Conservation (phyloP, 192 early-diverging fungal genomes). For the Dissophora globulifera region DNA sequence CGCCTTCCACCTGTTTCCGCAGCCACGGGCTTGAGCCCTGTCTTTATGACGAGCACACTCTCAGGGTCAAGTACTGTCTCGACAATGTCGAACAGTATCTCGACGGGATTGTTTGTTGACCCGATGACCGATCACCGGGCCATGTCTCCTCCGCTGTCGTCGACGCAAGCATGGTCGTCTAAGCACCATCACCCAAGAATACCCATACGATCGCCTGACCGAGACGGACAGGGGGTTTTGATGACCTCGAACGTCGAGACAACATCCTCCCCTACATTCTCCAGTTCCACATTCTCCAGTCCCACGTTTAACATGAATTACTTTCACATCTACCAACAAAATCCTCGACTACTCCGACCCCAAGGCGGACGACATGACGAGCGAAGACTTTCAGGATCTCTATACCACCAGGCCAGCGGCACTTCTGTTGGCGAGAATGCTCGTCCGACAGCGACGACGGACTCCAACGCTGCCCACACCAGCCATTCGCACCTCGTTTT, state of each 20-base stretch:
- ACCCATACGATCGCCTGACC: slow-evolving; percentile 35
- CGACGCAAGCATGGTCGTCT: slow-evolving; percentile 12
- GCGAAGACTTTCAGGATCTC: background rate
- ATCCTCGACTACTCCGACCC: slow-evolving; percentile 34
- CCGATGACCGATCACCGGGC: background rate
- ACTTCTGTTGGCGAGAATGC: background rate
- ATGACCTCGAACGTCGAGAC: slow-evolving; percentile 22
- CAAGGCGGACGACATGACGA: slow-evolving; percentile 35
- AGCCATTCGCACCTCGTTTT: background rate
- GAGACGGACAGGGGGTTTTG: slow-evolving; percentile 29
- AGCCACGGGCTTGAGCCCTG: background rate
- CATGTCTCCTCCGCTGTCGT: slow-evolving; percentile 1
- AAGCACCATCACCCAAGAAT: slow-evolving; percentile 32
- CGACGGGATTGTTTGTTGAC: background rate
- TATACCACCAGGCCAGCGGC: background rate
- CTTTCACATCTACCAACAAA: slow-evolving; percentile 33
- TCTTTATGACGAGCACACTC: slow-evolving; percentile 1
- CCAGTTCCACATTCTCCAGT: too few relatives aligned
- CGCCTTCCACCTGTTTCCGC: background rate
- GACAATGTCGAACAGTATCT: background rate
- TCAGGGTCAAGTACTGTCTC: slow-evolving; percentile 6
- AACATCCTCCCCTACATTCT: too few relatives aligned
- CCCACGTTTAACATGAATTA: slow-evolving; percentile 41
- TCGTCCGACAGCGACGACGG: too few relatives aligned
- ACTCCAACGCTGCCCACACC: too few relatives aligned